These are phyloP conservation scores for Grosmannia serpens DNA, from an alignment of 2,329 filamentous ascomycete species.

Conservation along the genomic window DNA sequence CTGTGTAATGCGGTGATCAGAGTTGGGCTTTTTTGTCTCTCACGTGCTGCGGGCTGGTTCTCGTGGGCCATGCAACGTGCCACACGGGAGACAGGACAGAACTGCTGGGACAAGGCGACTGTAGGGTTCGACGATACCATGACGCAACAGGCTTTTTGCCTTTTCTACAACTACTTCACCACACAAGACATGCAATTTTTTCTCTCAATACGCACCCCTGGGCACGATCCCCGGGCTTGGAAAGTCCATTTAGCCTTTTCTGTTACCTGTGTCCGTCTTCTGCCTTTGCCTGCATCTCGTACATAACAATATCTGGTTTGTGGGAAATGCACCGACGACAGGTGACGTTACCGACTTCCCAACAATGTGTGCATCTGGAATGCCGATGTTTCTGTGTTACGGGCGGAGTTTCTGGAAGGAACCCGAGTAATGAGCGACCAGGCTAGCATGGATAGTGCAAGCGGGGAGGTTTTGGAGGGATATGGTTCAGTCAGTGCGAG, in stretches of 20 bases:
- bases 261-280: not conserved
- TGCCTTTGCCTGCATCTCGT: too few relatives aligned
- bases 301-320: too few relatives aligned
- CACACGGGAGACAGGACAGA: not conserved
- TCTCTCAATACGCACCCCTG: not conserved
- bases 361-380: too few relatives aligned
- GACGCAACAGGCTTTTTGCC: constrained; percentile 2
- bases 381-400: too few relatives aligned
- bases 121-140: constrained; percentile 6
- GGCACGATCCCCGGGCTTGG: not conserved
- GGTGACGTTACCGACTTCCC: too few relatives aligned
- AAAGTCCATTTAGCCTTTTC: not conserved
- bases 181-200: not conserved
- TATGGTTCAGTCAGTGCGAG: too few relatives aligned
- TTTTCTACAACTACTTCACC: constrained; percentile 1
- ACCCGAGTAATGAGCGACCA: too few relatives aligned
- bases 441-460: too few relatives aligned
- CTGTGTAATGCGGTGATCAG: constrained; percentile 2
- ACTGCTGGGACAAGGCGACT: not conserved
- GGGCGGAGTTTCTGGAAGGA: too few relatives aligned
- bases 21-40: not conserved
- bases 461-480: too few relatives aligned
- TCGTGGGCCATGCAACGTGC: not conserved
- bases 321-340: too few relatives aligned
- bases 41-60: not conserved